These are phyloP conservation scores for Paramecium tetraurelia DNA, from an alignment of 73 alveolate genomes.

Conservation along the genomic window DNA sequence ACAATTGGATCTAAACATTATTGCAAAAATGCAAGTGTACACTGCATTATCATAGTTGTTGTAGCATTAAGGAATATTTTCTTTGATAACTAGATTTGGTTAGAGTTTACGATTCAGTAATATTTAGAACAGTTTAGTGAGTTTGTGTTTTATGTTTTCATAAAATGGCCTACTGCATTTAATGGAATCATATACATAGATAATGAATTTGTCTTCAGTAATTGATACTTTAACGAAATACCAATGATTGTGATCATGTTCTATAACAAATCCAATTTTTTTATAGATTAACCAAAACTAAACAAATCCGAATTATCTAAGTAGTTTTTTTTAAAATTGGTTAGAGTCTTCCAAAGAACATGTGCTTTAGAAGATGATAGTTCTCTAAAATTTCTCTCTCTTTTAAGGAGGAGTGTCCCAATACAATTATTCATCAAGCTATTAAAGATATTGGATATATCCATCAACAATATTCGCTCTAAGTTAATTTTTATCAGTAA, in stretches of 20 bases:
- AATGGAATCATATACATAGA: background rate
- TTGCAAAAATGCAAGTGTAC: background rate
- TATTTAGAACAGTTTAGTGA: background rate
- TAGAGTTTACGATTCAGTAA: background rate
- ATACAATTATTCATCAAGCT: background rate
- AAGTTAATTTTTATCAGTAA: background rate
- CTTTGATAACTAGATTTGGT: background rate
- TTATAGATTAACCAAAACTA: background rate
- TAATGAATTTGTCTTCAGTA: background rate
- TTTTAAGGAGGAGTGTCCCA: background rate
- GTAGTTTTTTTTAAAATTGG: background rate
- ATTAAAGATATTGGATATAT: background rate
- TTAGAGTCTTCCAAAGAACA: background rate
- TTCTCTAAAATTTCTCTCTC: background rate
- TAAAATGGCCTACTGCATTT: background rate
- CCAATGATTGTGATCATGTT: background rate
- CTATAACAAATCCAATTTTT: background rate
- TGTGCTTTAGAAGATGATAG: background rate
- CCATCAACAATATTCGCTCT: background rate
- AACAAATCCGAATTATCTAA: background rate
- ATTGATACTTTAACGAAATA: background rate
- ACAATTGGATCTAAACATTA: background rate
- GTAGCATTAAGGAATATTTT: background rate
- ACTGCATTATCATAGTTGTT: background rate
- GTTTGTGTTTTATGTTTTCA: background rate